Evolutionary conservation across 371 early-diverging fungal genomes (phyloP).

Genomic region (Lichtheimia ornata): DNA sequence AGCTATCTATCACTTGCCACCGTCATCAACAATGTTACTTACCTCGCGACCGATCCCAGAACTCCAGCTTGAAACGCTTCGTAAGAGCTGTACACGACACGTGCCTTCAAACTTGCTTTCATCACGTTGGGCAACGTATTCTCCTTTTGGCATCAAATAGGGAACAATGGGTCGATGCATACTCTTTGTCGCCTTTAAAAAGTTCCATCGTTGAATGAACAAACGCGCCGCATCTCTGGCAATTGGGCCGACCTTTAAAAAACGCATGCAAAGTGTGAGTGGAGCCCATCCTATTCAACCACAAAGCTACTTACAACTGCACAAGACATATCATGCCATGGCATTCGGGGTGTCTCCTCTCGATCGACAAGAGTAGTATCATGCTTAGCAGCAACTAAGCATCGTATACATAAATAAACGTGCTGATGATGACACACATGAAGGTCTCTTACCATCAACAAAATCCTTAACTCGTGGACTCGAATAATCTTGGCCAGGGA

Average conservation of each 20-base stretch:
- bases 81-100: slow-evolving; percentile 69
- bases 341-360: slow-evolving; percentile 76
- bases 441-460: slow-evolving; percentile 52
- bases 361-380: slow-evolving; percentile 59
- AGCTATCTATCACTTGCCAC: too few relatives aligned
- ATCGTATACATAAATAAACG: not conserved
- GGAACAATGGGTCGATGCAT: slow-evolving; percentile 65
- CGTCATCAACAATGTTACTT: not conserved
- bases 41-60: slow-evolving; percentile 62
- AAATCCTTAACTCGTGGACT: slow-evolving; percentile 92
- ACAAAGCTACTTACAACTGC: slow-evolving; percentile 50
- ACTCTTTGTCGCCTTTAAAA: slow-evolving; percentile 71
- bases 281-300: not conserved
- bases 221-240: slow-evolving; percentile 86
- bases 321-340: slow-evolving; percentile 94
- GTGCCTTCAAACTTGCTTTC: slow-evolving; percentile 64
- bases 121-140: slow-evolving; percentile 70
- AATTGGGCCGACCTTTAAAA: slow-evolving; percentile 61
- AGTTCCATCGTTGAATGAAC: slow-evolving; percentile 94
- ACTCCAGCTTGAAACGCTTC: slow-evolving; percentile 72
- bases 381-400: slow-evolving; percentile 50
- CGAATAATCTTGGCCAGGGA: slow-evolving; percentile 88
- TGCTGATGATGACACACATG: not conserved
- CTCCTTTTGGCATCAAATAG: slow-evolving; percentile 78
- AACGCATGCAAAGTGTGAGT: not conserved